Evolutionary conservation across 2,329 filamentous ascomycete species (phyloP), one percentile per base, ranked within the genome.

Genomic region (Nemania diffusa): DNA sequence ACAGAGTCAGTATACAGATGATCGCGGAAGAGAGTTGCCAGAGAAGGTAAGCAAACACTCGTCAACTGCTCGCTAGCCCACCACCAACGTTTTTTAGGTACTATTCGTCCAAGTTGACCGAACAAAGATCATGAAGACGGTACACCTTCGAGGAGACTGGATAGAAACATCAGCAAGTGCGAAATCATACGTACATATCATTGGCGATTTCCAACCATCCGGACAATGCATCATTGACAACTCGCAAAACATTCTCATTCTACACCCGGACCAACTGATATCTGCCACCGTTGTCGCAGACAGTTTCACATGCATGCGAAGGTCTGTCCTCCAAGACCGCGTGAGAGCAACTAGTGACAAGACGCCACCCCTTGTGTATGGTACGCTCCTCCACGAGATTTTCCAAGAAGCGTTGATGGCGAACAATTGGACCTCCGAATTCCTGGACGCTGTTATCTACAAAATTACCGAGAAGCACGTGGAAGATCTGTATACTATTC

Each of bases 251-350:
- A 91, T 98, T 79, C 83, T 99, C 57, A 94, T 99, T 64, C 82
- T 99, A 15, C 94, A 99, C 75, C 96, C 96, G 0, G 96, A 99
- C 75, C 94, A 98, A 80, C 87, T 99, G 37, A 91, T 99, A 60
- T 98, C 96, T 2, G 92, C 96, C 2, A 98, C 96, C 0, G 93
- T 97, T 5, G 92, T 99, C 50, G 94, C 94, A n/a, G 96, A 99
- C 79, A 97, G 96, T 0, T 97, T 98, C 77, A 91, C 90, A 26
- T 99, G 96, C 77, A 90, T 92, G 77, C 91, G 96, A 20, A 91
- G 95, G 70, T 94, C 96, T 32, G 95, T 98, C 1, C 86, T 99
- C 27, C 94, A 98, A 78, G 95, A 99, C 78, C 91, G 96, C 34
- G 91, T 99, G 73, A 98, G 98, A 79, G 93, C 93, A 8, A 95